These are phyloP conservation scores for Nigrospora osmanthi DNA, from an alignment of 2,329 filamentous ascomycete genomes.

Conservation along the genomic window DNA sequence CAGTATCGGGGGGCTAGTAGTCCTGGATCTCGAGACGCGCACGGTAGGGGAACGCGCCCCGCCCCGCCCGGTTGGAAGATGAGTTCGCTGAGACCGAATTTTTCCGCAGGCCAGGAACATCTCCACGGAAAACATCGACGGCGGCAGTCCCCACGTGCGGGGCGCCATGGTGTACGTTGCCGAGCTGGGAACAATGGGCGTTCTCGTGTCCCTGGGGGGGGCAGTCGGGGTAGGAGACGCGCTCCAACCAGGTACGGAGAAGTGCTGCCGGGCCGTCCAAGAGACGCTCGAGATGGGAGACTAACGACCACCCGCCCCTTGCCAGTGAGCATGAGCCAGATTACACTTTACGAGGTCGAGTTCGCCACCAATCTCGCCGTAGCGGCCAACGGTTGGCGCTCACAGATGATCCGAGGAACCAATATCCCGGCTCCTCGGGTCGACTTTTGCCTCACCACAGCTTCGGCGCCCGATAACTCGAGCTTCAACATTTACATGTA, in stretches of 20 bases:
- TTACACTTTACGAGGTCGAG: conserved; percentile 31
- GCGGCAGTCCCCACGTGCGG: conserved; percentile 22
- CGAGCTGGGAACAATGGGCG: conserved; percentile 24
- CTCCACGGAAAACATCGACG: conserved; percentile 22
- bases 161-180: conserved; percentile 27
- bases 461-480: conserved; percentile 32
- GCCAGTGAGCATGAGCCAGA: conserved; percentile 18
- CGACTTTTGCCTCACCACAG: conserved; percentile 33
- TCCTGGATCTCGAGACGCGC: conserved; percentile 25
- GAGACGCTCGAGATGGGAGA: too few relatives aligned
- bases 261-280: not conserved
- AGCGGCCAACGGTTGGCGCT: conserved; percentile 29
- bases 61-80: not conserved
- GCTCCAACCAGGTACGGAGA: conserved; percentile 5
- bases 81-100: not conserved
- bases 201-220: conserved; percentile 29
- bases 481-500: conserved; percentile 42
- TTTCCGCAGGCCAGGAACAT: conserved; percentile 21
- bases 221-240: conserved; percentile 9
- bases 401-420: conserved; percentile 28
- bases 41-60: conserved; percentile 6
- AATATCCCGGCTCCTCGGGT: conserved; percentile 29
- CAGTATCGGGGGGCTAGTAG: conserved; percentile 27
- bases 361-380: conserved; percentile 16
- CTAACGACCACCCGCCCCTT: not conserved